Base-by-base conservation (phyloP, 345 rosid genomes). In the Trapa incisa region DNA sequence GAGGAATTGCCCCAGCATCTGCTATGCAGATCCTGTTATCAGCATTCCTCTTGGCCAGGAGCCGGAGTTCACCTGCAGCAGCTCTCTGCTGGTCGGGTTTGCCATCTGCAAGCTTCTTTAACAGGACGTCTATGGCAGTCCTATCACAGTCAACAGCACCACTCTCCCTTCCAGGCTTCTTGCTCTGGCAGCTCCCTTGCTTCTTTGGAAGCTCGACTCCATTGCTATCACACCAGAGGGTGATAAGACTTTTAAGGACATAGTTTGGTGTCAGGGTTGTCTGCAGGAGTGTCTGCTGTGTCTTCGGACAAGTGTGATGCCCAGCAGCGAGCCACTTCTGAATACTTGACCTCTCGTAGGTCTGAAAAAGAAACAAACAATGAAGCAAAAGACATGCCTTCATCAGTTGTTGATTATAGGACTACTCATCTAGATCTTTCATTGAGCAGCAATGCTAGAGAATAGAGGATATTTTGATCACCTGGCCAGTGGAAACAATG, bases 291-390 rank as follows among this genome's bases (percentile, higher is more conserved):
- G 99, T 91, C 80, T 87, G 96, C 80, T 94, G 99, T 64, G 99
- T 91, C 81, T 94, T 94, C 2, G 99, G 99, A 73, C 99, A 94
- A 11, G 95, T 89, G 75, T 81, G 89, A 71, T 94, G 96, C 42
- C 99, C 99, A 1, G 97, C 95, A 74, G 91, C 97, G 3, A 94
- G 83, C 99, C 99, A 94, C 76, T 89, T 94, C 82, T 91, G 96
- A 74, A 94, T 91, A 75, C 91, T 86, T 22, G 82, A 89, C 76
- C 99, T 89, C 77, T 94, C 99, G 75, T 91, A 94, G 3, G 99
- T 94, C 99, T 94, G 82, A 67, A 80, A 70, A 65, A 29, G 63
- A 65, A 75, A 13, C 29, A 70, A 64, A 64, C 64, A 41, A 29
- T 4, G 22, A 65, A 63, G 50, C 68, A 67, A 70, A 67, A 67